Evolutionary conservation across 1,139 yeast genomes (phyloP).

Genomic region (Yamadazyma dendronema): DNA sequence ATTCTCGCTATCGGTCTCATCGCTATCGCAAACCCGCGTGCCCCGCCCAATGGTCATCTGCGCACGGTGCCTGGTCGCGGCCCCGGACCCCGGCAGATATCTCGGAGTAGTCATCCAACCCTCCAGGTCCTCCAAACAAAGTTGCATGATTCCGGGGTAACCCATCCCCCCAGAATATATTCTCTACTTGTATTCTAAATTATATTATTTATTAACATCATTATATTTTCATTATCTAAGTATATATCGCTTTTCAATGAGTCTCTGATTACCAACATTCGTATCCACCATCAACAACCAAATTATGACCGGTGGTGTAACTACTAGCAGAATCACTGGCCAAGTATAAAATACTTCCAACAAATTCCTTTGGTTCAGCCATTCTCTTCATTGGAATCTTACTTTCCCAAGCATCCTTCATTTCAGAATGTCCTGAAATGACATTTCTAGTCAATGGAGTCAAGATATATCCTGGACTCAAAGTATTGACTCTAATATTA

Average conservation of each 20-base stretch:
- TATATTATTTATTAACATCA: neutral
- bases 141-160: too few relatives aligned
- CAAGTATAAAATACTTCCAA: conserved; percentile 46
- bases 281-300: conserved; percentile 52
- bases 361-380: conserved; percentile 53
- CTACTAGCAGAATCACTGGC: conserved; percentile 46
- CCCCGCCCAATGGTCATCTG: too few relatives aligned
- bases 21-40: neutral
- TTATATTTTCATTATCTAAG: conserved; percentile 3
- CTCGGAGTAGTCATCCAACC: neutral
- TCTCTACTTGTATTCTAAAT: too few relatives aligned
- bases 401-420: conserved; percentile 49
- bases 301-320: conserved; percentile 50
- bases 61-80: neutral
- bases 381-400: conserved; percentile 50
- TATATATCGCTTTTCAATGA: too few relatives aligned
- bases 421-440: conserved; percentile 42
- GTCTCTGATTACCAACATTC: too few relatives aligned
- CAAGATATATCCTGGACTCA: conserved; percentile 49
- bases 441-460: conserved; percentile 51
- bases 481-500: conserved; percentile 48
- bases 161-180: too few relatives aligned
- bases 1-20: neutral
- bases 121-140: too few relatives aligned
- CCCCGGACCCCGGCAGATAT: neutral